Conservation (phyloP, 257 asterid genomes). For the Verbascum thapsus region DNA sequence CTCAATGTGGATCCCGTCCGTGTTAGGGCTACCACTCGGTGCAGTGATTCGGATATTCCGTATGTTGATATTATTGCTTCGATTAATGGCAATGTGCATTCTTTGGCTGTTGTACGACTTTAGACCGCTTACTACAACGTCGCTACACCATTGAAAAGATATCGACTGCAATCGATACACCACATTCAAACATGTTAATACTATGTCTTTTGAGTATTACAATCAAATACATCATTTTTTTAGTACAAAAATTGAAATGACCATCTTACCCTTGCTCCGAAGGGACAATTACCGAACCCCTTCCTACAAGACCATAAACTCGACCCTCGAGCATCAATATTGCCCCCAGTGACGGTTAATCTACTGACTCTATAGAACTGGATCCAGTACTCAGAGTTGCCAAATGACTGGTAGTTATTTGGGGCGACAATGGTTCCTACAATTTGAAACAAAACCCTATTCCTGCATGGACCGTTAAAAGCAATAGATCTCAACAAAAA, state of each 20-base stretch:
- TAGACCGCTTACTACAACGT: constrained; percentile 50
- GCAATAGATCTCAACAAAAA: constrained; percentile 43
- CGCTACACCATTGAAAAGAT: constrained; percentile 54
- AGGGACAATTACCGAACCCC: constrained; percentile 43
- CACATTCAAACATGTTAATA: too few species aligned
- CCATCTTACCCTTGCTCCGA: constrained; percentile 64
- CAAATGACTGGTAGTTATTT: constrained; percentile 39
- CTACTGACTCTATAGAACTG: constrained; percentile 60
- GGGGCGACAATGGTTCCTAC: constrained; percentile 74
- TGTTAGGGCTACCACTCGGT: constrained; percentile 74
- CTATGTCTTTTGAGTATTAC: too few species aligned
- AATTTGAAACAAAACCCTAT: constrained; percentile 46
- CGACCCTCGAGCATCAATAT: constrained; percentile 64
- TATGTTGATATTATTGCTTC: constrained; percentile 46
- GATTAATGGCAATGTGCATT: constrained; percentile 47
- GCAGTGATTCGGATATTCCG: constrained; percentile 52
- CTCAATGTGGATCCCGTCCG: constrained; percentile 66
- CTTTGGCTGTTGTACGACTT: constrained; percentile 55
- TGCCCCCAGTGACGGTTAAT: constrained; percentile 58
- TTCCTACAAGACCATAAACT: constrained; percentile 61
- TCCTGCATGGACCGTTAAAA: constrained; percentile 69
- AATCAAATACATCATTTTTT: too few species aligned
- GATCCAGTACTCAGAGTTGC: constrained; percentile 62
- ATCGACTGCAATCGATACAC: constrained; percentile 53
- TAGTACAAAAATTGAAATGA: not conserved